Evolutionary conservation across 2,329 filamentous ascomycete species (phyloP).

Genomic region (Trichoderma harzianum): DNA sequence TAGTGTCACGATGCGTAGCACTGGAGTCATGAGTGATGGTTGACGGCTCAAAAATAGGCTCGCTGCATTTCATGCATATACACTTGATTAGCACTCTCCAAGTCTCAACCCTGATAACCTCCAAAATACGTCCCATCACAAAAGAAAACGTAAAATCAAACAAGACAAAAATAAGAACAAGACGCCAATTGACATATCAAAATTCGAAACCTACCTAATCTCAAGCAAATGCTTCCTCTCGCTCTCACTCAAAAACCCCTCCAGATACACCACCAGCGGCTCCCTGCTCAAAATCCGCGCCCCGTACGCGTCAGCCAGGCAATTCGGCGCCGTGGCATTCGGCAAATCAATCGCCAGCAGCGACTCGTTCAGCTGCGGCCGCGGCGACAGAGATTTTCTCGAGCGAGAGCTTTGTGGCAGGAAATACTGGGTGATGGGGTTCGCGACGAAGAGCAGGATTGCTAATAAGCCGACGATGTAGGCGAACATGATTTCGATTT

Average conservation of each 20-base stretch:
- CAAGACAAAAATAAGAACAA: not conserved
- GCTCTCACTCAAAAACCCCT: constrained; percentile 45
- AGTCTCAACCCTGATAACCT: not conserved
- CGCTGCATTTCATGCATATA: constrained; percentile 37
- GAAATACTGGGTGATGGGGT: constrained; percentile 41
- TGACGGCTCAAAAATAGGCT: constrained; percentile 47
- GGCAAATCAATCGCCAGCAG: constrained; percentile 46
- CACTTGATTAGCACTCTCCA: not conserved
- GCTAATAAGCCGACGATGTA: constrained; percentile 43
- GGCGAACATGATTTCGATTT: constrained; percentile 40
- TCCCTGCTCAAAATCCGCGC: constrained; percentile 48
- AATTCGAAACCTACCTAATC: constrained; percentile 42
- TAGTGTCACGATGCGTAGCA: constrained; percentile 38
- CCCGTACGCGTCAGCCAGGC: constrained; percentile 41
- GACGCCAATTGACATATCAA: not conserved
- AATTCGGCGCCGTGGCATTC: constrained; percentile 36
- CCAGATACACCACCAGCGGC: constrained; percentile 53
- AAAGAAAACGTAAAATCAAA: not conserved
- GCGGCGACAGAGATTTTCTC: constrained; percentile 32
- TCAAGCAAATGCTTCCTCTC: constrained; percentile 48
- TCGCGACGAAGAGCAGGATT: constrained; percentile 42
- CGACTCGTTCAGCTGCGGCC: constrained; percentile 49
- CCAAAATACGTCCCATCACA: not conserved
- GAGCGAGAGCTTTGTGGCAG: constrained; percentile 25
- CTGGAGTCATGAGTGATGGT: constrained; percentile 49